Percentiles rank a stretch among this genome's conserved stretches.
phyloP scores from a whole-genome alignment of 1,284 basidiomycete species.

The Inonotus obliquus region DNA sequence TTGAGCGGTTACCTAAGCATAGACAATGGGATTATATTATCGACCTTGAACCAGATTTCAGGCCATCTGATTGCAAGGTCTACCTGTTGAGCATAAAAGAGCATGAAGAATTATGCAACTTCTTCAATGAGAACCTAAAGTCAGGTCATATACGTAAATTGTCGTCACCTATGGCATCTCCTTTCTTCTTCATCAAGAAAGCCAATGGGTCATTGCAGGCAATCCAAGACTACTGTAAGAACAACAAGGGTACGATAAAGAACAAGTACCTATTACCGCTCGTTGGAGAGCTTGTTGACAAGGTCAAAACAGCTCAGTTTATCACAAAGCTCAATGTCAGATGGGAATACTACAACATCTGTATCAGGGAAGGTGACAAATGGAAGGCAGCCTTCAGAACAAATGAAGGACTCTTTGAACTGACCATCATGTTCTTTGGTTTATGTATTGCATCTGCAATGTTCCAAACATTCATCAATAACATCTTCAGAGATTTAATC shows the following conservation, averaged over 20 bases:
- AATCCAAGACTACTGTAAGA: constrained; percentile 28
- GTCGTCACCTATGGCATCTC: background rate
- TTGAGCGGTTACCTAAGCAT: background rate
- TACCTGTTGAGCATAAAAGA: background rate
- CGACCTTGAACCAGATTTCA: background rate
- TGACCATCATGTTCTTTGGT: background rate
- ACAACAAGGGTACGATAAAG: constrained; percentile 35
- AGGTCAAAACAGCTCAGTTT: constrained; percentile 25
- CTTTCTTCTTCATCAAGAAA: background rate
- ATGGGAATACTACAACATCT: constrained; percentile 28
- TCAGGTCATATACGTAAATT: background rate
- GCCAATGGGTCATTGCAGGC: background rate
- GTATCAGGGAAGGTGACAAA: background rate
- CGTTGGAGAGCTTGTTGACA: constrained; percentile 31
- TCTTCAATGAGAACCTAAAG: background rate
- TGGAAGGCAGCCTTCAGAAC: background rate
- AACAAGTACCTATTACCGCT: constrained; percentile 34
- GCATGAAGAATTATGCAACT: background rate
- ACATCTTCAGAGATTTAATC: background rate
- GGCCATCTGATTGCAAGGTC: background rate
- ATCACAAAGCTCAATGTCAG: constrained; percentile 36
- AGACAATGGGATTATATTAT: background rate
- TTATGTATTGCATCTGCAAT: background rate
- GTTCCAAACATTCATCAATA: background rate
- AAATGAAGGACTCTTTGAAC: background rate